phyloP scores from a whole-genome alignment of 148 eudicot genomes.

The Chenopodium quinoa region DNA sequence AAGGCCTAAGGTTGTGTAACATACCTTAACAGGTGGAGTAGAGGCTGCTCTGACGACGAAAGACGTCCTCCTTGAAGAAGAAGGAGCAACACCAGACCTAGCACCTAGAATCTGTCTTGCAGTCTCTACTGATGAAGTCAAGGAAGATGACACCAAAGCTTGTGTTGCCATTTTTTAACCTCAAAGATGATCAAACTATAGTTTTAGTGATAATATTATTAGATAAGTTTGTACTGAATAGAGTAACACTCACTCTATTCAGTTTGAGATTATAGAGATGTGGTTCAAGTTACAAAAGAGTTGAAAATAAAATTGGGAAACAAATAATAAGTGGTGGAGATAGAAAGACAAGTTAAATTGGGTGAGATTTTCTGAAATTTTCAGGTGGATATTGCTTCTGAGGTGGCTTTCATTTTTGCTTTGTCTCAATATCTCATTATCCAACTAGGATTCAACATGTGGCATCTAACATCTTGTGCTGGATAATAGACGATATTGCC shows the following conservation, averaged over 20 bases:
- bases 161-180: constrained; percentile 66
- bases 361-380: background rate
- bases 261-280: background rate
- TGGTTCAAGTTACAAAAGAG: background rate
- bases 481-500: constrained; percentile 50
- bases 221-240: background rate
- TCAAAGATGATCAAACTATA: background rate
- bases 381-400: constrained; percentile 42
- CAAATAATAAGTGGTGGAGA: constrained; percentile 22
- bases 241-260: background rate
- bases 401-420: constrained; percentile 39
- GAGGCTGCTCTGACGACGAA: constrained; percentile 79
- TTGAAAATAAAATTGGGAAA: background rate
- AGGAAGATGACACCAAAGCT: constrained; percentile 80
- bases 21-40: constrained; percentile 93
- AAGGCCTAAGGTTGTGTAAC: no score
- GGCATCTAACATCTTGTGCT: constrained; percentile 30
- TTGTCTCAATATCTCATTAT: constrained; percentile 39
- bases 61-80: constrained; percentile 55
- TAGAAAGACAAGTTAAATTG: constrained; percentile 5
- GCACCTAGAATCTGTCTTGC: constrained; percentile 64
- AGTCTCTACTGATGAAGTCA: constrained; percentile 64
- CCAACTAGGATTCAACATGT: constrained; percentile 51
- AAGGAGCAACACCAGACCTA: constrained; percentile 35
- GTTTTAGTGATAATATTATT: background rate